These are phyloP conservation scores for Exophiala sideris DNA, from an alignment of 2,329 filamentous ascomycete species.

Conservation along the genomic window DNA sequence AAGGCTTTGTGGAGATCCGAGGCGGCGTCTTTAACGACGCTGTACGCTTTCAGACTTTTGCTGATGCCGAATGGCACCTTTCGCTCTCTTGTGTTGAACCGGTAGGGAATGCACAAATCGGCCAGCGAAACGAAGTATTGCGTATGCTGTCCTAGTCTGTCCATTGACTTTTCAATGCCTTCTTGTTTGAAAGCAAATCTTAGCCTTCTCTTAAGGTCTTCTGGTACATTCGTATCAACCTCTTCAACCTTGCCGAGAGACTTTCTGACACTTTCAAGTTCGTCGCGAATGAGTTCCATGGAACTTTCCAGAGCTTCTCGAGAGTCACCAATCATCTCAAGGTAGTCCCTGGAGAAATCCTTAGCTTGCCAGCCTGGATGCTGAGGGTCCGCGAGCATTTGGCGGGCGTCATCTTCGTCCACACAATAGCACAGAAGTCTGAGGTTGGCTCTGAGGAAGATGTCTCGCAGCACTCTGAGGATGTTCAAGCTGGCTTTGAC, in stretches of 20 bases:
- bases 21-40: not conserved
- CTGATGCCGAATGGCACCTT: not conserved
- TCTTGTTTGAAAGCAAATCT: constrained; percentile 2
- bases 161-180: not conserved
- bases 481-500: not conserved
- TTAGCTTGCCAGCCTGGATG: not conserved
- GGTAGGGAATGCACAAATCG: not conserved
- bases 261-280: not conserved
- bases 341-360: not conserved
- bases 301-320: not conserved
- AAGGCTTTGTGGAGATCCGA: constrained; percentile 2
- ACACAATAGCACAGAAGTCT: not conserved
- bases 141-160: not conserved
- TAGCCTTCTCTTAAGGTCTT: not conserved
- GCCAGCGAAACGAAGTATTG: constrained; percentile 1
- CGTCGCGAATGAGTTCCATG: not conserved
- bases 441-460: not conserved
- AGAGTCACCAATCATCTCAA: not conserved
- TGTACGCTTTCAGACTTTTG: not conserved
- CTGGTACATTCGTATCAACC: not conserved
- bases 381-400: not conserved
- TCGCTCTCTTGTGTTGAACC: not conserved
- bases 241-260: not conserved
- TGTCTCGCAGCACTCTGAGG: not conserved
- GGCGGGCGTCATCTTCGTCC: not conserved